A percentile compares a stretch with the other conserved stretches of the same genome.
Evolutionary conservation across 306 rosid genomes (phyloP).

Genomic region (Inga laurina): DNA sequence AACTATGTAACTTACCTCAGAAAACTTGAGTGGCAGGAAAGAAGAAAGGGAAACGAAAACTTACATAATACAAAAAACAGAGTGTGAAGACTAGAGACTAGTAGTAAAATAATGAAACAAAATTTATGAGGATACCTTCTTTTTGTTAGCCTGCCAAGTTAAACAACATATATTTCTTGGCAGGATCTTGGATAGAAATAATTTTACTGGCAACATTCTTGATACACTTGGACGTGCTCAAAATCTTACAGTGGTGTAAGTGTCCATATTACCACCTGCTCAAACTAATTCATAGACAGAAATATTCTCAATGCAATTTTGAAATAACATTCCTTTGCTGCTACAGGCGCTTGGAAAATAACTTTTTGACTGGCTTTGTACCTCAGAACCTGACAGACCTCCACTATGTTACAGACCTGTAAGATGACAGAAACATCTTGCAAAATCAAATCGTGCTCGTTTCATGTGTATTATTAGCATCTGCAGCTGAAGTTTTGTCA

Average conservation of each 20-base stretch:
- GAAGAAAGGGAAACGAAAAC: neutral
- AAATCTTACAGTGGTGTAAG: slow-evolving; percentile 56
- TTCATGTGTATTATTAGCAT: neutral
- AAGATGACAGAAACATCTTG: slow-evolving; percentile 28
- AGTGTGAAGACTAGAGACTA: neutral
- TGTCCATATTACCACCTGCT: slow-evolving; percentile 29
- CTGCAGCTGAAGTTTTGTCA: neutral
- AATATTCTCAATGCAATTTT: too few species aligned
- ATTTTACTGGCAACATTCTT: slow-evolving; percentile 51
- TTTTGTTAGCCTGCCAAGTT: neutral
- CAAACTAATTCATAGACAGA: too few species aligned
- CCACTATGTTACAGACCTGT: slow-evolving; percentile 38
- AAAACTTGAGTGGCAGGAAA: neutral
- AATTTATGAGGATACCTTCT: neutral
- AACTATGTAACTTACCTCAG: neutral
- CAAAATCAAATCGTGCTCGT: neutral
- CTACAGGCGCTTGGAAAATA: slow-evolving; percentile 54
- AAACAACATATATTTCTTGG: slow-evolving; percentile 3
- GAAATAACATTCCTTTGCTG: slow-evolving; percentile 18
- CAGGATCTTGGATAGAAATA: slow-evolving; percentile 56
- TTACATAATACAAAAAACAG: neutral
- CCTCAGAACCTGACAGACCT: slow-evolving; percentile 51
- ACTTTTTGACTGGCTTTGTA: slow-evolving; percentile 38
- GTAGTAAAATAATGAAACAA: neutral
- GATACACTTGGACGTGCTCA: slow-evolving; percentile 45